Evolutionary conservation across 306 rosid genomes (phyloP).

Genomic region (Rosa persica): DNA sequence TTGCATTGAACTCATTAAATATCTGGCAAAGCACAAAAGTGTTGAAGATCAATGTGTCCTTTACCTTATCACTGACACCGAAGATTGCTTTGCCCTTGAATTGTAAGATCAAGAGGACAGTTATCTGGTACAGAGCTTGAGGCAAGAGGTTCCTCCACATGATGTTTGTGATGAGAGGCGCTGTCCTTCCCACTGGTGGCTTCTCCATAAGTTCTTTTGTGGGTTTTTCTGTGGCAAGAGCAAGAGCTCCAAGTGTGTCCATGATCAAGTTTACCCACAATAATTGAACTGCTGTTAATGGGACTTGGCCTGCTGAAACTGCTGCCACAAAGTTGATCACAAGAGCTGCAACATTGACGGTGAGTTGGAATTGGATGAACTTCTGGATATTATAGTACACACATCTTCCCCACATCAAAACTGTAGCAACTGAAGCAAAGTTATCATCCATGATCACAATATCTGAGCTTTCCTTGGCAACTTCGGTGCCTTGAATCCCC

Average conservation of each 20-base stretch:
- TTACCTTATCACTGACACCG: conserved; percentile 25
- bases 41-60: conserved; percentile 39
- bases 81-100: conserved; percentile 30
- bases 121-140: conserved; percentile 33
- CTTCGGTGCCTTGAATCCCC: conserved; percentile 45
- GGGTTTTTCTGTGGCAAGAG: conserved; percentile 42
- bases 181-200: conserved; percentile 31
- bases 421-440: conserved; percentile 34
- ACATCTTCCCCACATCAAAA: conserved; percentile 44
- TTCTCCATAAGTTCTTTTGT: conserved; percentile 29
- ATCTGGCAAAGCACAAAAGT: conserved; percentile 40
- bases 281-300: conserved; percentile 32
- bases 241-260: conserved; percentile 40
- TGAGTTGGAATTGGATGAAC: conserved; percentile 45
- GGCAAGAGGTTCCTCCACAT: conserved; percentile 46
- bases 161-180: conserved; percentile 36
- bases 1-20: conserved; percentile 44
- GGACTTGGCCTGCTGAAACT: conserved; percentile 32
- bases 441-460: conserved; percentile 40
- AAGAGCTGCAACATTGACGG: conserved; percentile 34
- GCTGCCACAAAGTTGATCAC: conserved; percentile 39
- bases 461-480: conserved; percentile 36
- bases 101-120: conserved; percentile 26
- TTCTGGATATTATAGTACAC: conserved; percentile 40
- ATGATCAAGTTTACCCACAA: conserved; percentile 42